Base-by-base conservation (phyloP, 495 filamentous ascomycete species). In the Podospora pseudocomata region DNA sequence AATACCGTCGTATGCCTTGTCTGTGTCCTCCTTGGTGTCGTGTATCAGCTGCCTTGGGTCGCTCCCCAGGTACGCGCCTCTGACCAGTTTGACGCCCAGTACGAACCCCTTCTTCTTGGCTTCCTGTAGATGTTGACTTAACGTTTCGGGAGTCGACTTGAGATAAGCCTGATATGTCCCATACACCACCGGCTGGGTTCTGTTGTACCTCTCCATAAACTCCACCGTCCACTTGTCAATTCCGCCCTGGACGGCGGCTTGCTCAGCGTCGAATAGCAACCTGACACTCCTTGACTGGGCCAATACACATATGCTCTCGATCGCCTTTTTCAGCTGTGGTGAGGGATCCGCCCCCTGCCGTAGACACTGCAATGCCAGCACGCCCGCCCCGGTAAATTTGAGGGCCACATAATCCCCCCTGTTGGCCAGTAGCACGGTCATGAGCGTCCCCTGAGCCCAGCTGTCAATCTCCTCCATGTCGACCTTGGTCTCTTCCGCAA, bases 321-420 rank as follows among this genome's bases (percentile, higher is more conserved):
- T 94, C 9, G 92, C 89, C 15, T 83, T 73, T 30, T 84, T 85
- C 71, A 97, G 87, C 18, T 83, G 81, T 13, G 83, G 82, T 0
- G 87, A 82, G 1, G 92, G 90, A 6, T 82, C 79, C 1, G 83
- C 76, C 44, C 87, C 75, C 39, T 85, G 77, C 60, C 88, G 85
- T 18, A 96, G 81, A 28, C 83, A 81, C 60, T 86, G 80, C 26
- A 96, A 83, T 0, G 90, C 91, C 68, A 90, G 88, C n/a, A 81
- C 81, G 18, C 94, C 94, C 68, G 94, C 93, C n/a, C 94, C 94
- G 20, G 91, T 94, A 80, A 95, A 95, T 84, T 98, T 98, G 65
- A 97, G 77, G 2, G 91, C 93, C 34, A 97, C 88, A 74, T 93
- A 97, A 73, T 97, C 93, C 5, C 91, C 91, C 6, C 86, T 82